phyloP scores from a whole-genome alignment of 2,329 filamentous ascomycete genomes.

The Fusarium sp. region DNA sequence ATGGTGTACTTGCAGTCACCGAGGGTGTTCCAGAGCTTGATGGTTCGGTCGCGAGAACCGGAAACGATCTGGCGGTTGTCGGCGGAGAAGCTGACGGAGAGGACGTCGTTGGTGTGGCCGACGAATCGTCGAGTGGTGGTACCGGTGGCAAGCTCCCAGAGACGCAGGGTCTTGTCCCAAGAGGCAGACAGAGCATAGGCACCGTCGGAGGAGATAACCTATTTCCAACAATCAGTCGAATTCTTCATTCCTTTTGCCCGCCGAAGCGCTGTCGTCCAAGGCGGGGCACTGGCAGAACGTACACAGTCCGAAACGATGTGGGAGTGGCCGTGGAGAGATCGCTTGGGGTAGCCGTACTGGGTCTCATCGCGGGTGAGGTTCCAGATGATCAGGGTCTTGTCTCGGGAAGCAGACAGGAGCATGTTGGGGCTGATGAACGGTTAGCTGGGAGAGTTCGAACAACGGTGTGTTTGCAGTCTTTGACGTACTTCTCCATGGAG shows the following conservation, averaged over 20 bases:
- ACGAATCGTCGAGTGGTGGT: constrained; percentile 98
- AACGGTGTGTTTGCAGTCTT: constrained; percentile 16
- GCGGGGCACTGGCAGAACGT: constrained; percentile 63
- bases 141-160: constrained; percentile 98
- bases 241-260: constrained; percentile 31
- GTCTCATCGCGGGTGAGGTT: constrained; percentile 99
- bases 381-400: constrained; percentile 99
- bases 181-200: constrained; percentile 98
- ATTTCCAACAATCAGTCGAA: constrained; percentile 48
- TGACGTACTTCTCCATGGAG: constrained; percentile 94
- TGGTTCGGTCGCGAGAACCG: constrained; percentile 96
- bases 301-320: constrained; percentile 99
- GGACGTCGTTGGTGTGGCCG: constrained; percentile 99
- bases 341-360: constrained; percentile 99
- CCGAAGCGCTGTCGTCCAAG: constrained; percentile 11
- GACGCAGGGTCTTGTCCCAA: constrained; percentile 99
- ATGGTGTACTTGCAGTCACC: constrained; percentile 99
- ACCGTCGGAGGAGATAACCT: constrained; percentile 99
- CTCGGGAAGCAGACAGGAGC: constrained; percentile 96
- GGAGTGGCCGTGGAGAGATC: constrained; percentile 97
- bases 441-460: constrained; percentile 29
- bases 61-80: constrained; percentile 99
- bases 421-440: constrained; percentile 84
- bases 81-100: constrained; percentile 99
- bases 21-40: constrained; percentile 99